A percentile compares a stretch with the other conserved stretches of the same genome.
Evolutionary conservation across 495 filamentous ascomycete species (phyloP).

Genomic region (Hypoxylon intermedium): DNA sequence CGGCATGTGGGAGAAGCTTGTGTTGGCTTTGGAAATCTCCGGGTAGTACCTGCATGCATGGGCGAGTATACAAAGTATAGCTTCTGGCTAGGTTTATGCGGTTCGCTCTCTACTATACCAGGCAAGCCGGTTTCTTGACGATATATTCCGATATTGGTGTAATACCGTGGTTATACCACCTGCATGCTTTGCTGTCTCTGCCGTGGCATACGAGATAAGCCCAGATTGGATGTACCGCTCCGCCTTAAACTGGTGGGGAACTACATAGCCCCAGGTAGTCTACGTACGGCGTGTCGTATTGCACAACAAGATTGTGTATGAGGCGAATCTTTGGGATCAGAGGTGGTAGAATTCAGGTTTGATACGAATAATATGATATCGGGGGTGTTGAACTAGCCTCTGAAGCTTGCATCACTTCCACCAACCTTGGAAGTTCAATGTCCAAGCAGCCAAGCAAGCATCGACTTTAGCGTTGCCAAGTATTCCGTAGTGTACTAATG

Average conservation of each 20-base stretch:
- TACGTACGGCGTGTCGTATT: neutral
- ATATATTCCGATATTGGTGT: neutral
- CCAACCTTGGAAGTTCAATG: neutral
- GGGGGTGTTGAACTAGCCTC: neutral
- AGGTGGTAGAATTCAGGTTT: neutral
- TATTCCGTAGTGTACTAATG: too few species aligned
- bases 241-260: slow-evolving; percentile 31
- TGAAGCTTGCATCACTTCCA: too few species aligned
- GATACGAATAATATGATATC: neutral
- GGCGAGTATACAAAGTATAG: too few species aligned
- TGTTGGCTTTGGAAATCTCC: neutral
- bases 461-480: too few species aligned
- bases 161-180: neutral
- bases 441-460: too few species aligned
- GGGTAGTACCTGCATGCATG: slow-evolving; percentile 1
- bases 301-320: slow-evolving; percentile 4
- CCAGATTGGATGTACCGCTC: slow-evolving; percentile 20
- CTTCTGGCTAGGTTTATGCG: too few species aligned
- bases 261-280: slow-evolving; percentile 28
- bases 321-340: slow-evolving; percentile 10
- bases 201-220: neutral
- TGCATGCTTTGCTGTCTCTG: neutral
- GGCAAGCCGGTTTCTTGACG: neutral
- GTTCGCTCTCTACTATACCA: neutral
- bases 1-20: neutral